phyloP scores from a whole-genome alignment of 1,284 basidiomycete species.

The Schizophyllum commune region DNA sequence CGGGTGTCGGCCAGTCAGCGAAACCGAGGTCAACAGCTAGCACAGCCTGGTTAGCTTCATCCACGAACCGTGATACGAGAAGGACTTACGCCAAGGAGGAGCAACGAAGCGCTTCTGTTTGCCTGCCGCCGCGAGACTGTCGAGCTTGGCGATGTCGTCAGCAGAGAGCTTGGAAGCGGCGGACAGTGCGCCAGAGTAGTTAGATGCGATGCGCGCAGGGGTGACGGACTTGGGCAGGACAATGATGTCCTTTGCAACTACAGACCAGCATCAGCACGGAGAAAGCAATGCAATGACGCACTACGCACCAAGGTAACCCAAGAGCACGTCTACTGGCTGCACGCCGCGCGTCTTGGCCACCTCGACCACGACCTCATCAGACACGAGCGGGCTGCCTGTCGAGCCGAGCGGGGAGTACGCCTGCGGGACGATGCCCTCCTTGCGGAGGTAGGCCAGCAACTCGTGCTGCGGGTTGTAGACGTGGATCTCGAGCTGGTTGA shows the following conservation, averaged over 20 bases:
- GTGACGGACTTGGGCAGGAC: constrained; percentile 76
- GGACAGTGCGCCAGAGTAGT: constrained; percentile 47
- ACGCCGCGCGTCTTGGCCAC: constrained; percentile 59
- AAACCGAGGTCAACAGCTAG: constrained; percentile 63
- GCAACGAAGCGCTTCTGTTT: constrained; percentile 65
- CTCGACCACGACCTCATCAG: constrained; percentile 56
- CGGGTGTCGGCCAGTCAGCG: constrained; percentile 44
- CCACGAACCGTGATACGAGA: constrained; percentile 1
- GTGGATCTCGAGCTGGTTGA: constrained; percentile 60
- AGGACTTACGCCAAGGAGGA: constrained; percentile 59
- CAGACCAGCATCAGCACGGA: constrained; percentile 5
- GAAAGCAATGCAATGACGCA: constrained; percentile 36
- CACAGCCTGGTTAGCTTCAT: constrained; percentile 6
- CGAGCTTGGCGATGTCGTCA: constrained; percentile 57
- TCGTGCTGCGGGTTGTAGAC: constrained; percentile 73
- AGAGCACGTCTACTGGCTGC: constrained; percentile 54
- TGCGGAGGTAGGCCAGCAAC: constrained; percentile 58
- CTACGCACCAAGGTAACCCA: constrained; percentile 55
- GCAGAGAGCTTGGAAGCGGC: constrained; percentile 44
- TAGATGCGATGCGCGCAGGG: constrained; percentile 62
- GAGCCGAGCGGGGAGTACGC: constrained; percentile 86
- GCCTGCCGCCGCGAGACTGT: constrained; percentile 58
- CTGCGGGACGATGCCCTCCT: constrained; percentile 65
- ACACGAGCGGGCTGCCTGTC: constrained; percentile 59
- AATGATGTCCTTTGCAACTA: constrained; percentile 58